Base-by-base conservation (phyloP, 2,329 filamentous ascomycete species). In the Cladosporium austrohemisphaericum region DNA sequence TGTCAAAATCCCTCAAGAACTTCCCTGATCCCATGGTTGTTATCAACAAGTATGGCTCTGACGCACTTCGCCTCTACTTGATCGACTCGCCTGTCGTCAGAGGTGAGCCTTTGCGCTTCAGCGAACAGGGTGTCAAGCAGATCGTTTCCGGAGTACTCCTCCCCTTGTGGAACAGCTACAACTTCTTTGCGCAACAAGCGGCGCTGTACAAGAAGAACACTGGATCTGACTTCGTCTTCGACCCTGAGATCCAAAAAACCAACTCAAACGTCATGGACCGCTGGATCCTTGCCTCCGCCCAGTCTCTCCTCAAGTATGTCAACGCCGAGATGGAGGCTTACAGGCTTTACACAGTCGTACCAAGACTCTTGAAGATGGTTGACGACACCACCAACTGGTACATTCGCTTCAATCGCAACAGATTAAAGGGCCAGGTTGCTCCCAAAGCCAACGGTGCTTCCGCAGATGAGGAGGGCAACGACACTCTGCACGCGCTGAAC, bases 311-410 rank as follows among this genome's bases (percentile, higher is more conserved):
- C 51, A 84, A 90, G 62, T 96, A 93, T 65, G 88, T 96, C 47
- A 92, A 97, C 65, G 76, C 87, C 60, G 92, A 97, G 71, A 97
- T 97, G 92, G 77, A 78, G 45, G 83, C 82, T 76, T 76, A 79
- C 77, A 68, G 61, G 51, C 60, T 75, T 25, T 97, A 96, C 70
- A 97, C 91, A 1, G 92, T 97, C 36, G 90, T 95, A 36, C 91
- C 91, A 6, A 80, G 87, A 55, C 73, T 97, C 52, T 57, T 69
- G 28, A 66, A 65, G 52, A 64, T 95, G 62, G 94, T 96, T 57
- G 92, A 96, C 63, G 90, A 94, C 70, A 90, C 88, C 3, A 96
- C 91, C n/a, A 97, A 97, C 71, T 96, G 91, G 91, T 96, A 96
- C 71, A 96, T 96, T 67, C 81, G 90, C 53, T 94, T 95, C 75